Conservation (phyloP, 2,329 filamentous ascomycete genomes). For the Coniochaeta hoffmannii region DNA sequence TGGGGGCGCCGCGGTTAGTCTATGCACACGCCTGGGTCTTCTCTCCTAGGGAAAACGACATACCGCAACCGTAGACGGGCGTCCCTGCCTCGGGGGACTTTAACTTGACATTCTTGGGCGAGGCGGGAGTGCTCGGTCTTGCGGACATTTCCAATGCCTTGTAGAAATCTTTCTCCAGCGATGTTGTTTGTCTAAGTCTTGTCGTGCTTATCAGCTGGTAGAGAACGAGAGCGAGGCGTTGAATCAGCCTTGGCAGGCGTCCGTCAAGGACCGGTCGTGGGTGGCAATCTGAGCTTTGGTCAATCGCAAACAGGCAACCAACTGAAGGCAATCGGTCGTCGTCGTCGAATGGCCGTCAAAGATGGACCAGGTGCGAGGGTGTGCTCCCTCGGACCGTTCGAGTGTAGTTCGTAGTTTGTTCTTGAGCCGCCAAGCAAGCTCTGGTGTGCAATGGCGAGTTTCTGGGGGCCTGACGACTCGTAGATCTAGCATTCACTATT, state of each 20-base stretch:
- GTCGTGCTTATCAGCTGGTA: neutral
- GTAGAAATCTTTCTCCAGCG: neutral
- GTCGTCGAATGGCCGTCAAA: neutral
- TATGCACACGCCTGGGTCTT: neutral
- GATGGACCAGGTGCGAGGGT: neutral
- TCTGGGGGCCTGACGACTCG: neutral
- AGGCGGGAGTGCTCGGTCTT: slow-evolving; percentile 41
- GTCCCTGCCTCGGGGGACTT: slow-evolving; percentile 51
- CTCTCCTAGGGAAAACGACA: slow-evolving; percentile 21
- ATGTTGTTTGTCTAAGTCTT: neutral
- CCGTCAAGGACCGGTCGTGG: neutral
- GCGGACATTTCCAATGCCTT: slow-evolving; percentile 30
- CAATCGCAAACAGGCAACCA: neutral
- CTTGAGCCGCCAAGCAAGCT: neutral
- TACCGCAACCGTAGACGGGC: slow-evolving; percentile 59
- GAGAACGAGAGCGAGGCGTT: neutral
- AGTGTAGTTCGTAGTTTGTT: neutral
- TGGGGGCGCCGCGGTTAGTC: slow-evolving; percentile 18
- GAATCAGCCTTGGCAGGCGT: neutral
- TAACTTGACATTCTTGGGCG: slow-evolving; percentile 50
- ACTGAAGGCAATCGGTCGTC: neutral
- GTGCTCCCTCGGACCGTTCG: neutral
- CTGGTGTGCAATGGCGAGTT: neutral
- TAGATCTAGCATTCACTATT: neutral
- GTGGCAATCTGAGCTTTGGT: neutral